Conservation (phyloP, 1,284 basidiomycete genomes). For the Irpex sp. region DNA sequence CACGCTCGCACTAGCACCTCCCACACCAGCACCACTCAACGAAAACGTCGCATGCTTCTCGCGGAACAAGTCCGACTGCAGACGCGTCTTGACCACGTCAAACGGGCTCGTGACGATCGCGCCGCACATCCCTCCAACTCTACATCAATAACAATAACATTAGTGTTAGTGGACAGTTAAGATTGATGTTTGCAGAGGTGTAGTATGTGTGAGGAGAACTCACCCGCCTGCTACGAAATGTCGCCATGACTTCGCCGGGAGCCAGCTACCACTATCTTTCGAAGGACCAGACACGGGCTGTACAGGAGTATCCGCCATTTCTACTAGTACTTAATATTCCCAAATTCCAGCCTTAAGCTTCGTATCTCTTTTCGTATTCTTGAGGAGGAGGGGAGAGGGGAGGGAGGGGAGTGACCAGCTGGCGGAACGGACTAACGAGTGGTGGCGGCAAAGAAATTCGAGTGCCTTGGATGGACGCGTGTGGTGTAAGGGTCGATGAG, state of each 20-base stretch:
- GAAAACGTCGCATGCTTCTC: conserved; percentile 49
- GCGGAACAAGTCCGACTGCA: conserved; percentile 89
- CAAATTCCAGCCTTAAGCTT: too few relatives aligned
- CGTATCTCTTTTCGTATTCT: too few relatives aligned
- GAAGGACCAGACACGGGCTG: conserved; percentile 27
- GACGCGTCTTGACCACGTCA: conserved; percentile 96
- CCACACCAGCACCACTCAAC: conserved; percentile 32
- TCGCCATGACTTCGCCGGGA: conserved; percentile 80
- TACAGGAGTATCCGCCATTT: conserved; percentile 21
- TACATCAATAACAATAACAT: conserved; percentile 27
- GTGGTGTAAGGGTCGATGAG: too few relatives aligned
- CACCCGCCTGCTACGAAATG: conserved; percentile 88
- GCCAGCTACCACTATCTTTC: conserved; percentile 26
- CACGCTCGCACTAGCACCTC: conserved; percentile 27
- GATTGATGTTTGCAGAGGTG: not conserved
- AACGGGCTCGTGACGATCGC: conserved; percentile 96
- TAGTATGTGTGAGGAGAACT: conserved; percentile 25
- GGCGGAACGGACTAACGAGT: too few relatives aligned
- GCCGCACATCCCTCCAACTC: conserved; percentile 96
- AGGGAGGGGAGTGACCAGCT: too few relatives aligned
- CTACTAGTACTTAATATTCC: not conserved
- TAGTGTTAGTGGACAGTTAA: conserved; percentile 9
- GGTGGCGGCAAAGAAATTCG: too few relatives aligned
- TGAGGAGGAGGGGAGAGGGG: too few relatives aligned
- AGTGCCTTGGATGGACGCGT: too few relatives aligned